These are phyloP conservation scores for Aspergillus latus DNA, from an alignment of 2,329 filamentous ascomycete genomes.

Conservation along the genomic window DNA sequence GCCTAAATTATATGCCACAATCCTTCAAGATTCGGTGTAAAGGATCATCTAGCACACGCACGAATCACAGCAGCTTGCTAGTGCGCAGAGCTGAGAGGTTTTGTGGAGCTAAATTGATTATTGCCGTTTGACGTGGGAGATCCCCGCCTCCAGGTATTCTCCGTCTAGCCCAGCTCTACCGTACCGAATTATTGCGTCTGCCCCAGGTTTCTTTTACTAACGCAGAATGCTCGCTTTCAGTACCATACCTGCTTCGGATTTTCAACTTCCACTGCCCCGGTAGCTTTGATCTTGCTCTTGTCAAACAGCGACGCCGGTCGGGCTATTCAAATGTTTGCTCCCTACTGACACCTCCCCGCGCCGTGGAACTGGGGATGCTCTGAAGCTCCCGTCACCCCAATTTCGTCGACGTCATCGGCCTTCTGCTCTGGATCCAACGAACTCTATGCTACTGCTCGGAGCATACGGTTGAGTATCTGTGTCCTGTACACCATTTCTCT, in stretches of 20 bases:
- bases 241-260: constrained; percentile 6
- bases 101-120: constrained; percentile 29
- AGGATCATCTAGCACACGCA: background rate
- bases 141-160: constrained; percentile 29
- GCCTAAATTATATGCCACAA: background rate
- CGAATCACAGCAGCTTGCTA: constrained; percentile 1
- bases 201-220: constrained; percentile 8
- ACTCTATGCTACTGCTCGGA: constrained; percentile 22
- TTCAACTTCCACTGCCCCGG: background rate
- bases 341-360: constrained; percentile 16
- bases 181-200: background rate
- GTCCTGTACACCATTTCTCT: constrained; percentile 11
- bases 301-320: background rate
- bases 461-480: constrained; percentile 9
- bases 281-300: background rate
- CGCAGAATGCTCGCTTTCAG: constrained; percentile 11
- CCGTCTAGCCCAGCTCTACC: constrained; percentile 10
- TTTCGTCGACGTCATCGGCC: constrained; percentile 34
- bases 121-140: constrained; percentile 34
- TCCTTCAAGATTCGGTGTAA: background rate
- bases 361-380: constrained; percentile 20
- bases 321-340: constrained; percentile 16
- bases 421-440: constrained; percentile 22
- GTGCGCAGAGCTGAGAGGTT: constrained; percentile 3
- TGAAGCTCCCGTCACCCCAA: constrained; percentile 30